Percentiles rank a stretch among this genome's conserved stretches.
phyloP scores from a whole-genome alignment of 1,139 yeast species.

The Nakaseomyces bracarensis region DNA sequence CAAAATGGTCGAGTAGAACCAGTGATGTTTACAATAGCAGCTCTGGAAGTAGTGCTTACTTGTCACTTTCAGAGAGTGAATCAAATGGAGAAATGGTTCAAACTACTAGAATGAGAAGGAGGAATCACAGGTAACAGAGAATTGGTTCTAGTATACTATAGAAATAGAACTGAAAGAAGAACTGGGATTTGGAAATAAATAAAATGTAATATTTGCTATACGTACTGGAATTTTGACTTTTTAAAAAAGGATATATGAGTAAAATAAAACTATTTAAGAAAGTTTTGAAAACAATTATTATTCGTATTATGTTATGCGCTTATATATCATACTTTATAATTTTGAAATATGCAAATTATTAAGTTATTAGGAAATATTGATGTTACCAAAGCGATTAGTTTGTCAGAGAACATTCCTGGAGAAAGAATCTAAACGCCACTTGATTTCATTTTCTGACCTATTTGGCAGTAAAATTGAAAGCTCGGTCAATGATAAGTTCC shows the following conservation, averaged over 20 bases:
- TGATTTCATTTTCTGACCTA: constrained; percentile 66
- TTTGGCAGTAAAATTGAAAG: constrained; percentile 63
- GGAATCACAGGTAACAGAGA: neutral
- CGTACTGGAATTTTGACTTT: too few species aligned
- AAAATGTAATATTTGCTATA: too few species aligned
- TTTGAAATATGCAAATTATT: too few species aligned
- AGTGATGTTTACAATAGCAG: neutral
- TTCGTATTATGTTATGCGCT: too few species aligned
- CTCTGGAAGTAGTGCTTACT: neutral
- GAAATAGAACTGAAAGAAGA: too few species aligned
- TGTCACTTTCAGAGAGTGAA: neutral
- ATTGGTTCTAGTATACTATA: too few species aligned
- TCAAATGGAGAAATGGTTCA: neutral
- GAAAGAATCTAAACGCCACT: constrained; percentile 38
- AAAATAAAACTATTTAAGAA: too few species aligned
- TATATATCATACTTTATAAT: neutral
- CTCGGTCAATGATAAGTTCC: constrained; percentile 62
- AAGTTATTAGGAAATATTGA: neutral
- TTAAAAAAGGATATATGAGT: too few species aligned
- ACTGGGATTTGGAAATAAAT: too few species aligned
- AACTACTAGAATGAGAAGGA: neutral
- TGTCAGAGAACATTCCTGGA: constrained; percentile 1
- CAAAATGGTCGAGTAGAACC: neutral
- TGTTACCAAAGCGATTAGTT: neutral
- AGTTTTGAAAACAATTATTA: too few species aligned